phyloP scores from a whole-genome alignment of 768 basidiomycete genomes.

The Lactarius quietus region DNA sequence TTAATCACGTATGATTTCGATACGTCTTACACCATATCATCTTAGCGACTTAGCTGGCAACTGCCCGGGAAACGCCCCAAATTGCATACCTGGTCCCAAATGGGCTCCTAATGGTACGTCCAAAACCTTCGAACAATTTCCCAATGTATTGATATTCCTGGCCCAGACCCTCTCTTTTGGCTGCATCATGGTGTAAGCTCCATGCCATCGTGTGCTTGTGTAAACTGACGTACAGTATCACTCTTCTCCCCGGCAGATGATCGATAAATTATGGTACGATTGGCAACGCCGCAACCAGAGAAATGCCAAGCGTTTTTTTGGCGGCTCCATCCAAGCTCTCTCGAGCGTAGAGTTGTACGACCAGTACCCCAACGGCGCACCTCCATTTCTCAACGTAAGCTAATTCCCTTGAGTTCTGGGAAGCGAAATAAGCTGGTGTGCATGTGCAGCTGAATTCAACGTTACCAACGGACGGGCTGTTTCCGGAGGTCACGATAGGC shows the following conservation, averaged over 20 bases:
- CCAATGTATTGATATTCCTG: neutral
- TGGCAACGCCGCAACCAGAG: slow-evolving; percentile 33
- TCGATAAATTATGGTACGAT: slow-evolving; percentile 39
- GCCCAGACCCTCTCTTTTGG: slow-evolving; percentile 37
- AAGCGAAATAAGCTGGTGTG: neutral
- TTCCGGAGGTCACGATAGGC: slow-evolving; percentile 27
- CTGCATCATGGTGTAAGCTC: slow-evolving; percentile 35
- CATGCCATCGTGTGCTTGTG: neutral
- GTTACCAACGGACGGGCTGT: slow-evolving; percentile 33
- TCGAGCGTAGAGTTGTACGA: slow-evolving; percentile 26
- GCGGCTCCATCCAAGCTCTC: slow-evolving; percentile 33
- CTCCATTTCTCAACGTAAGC: slow-evolving; percentile 30
- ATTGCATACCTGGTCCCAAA: slow-evolving; percentile 31
- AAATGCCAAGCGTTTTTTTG: slow-evolving; percentile 32
- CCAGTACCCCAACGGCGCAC: slow-evolving; percentile 30
- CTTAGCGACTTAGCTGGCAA: slow-evolving; percentile 32
- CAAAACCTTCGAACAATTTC: neutral
- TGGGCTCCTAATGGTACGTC: slow-evolving; percentile 35
- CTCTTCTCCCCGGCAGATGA: slow-evolving; percentile 29
- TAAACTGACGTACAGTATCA: too few species aligned
- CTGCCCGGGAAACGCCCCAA: slow-evolving; percentile 32
- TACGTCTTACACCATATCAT: neutral
- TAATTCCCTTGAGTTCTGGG: neutral
- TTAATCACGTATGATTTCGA: neutral
- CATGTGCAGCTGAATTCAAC: slow-evolving; percentile 29